A percentile compares a stretch with the other conserved stretches of the same genome.
phyloP scores from a whole-genome alignment of 2,329 filamentous ascomycete genomes.

The Fusarium annulatum region DNA sequence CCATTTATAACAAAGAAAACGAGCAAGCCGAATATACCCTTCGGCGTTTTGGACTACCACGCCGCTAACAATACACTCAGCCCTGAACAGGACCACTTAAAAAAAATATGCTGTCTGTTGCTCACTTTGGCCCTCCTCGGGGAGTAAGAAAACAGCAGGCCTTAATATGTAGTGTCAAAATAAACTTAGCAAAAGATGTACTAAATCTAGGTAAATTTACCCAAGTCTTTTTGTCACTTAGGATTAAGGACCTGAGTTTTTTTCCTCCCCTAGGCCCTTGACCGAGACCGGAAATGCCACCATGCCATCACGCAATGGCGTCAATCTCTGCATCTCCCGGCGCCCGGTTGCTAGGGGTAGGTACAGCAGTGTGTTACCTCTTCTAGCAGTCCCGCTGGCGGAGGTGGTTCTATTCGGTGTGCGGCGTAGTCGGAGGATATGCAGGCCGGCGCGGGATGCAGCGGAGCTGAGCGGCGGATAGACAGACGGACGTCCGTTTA shows the following conservation, averaged over 20 bases:
- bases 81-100: conserved; percentile 32
- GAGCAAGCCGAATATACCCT: conserved; percentile 20
- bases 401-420: conserved; percentile 6
- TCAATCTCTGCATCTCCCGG: conserved; percentile 39
- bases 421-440: conserved; percentile 25
- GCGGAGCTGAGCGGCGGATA: conserved; percentile 24
- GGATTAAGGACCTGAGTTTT: no score
- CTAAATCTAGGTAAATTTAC: no score
- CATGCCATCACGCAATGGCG: conserved; percentile 46
- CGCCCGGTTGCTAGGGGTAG: conserved; percentile 3
- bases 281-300: conserved; percentile 41
- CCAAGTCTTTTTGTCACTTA: no score
- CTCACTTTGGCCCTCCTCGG: conserved; percentile 1
- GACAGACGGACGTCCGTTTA: conserved; percentile 10
- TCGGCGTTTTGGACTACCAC: conserved; percentile 19
- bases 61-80: conserved; percentile 31
- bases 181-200: no score
- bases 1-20: conserved; percentile 8
- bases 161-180: no score
- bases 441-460: conserved; percentile 30
- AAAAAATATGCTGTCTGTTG: conserved; percentile 1
- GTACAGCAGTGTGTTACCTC: conserved; percentile 26
- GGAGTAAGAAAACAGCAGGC: no score
- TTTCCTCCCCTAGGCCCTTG: conserved; percentile 7
- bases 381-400: conserved; percentile 45